A percentile compares a stretch with the other conserved stretches of the same genome.
These are phyloP conservation scores for Cutaneotrichosporon sp. DNA, from an alignment of 1,284 basidiomycete species.

Conservation along the genomic window DNA sequence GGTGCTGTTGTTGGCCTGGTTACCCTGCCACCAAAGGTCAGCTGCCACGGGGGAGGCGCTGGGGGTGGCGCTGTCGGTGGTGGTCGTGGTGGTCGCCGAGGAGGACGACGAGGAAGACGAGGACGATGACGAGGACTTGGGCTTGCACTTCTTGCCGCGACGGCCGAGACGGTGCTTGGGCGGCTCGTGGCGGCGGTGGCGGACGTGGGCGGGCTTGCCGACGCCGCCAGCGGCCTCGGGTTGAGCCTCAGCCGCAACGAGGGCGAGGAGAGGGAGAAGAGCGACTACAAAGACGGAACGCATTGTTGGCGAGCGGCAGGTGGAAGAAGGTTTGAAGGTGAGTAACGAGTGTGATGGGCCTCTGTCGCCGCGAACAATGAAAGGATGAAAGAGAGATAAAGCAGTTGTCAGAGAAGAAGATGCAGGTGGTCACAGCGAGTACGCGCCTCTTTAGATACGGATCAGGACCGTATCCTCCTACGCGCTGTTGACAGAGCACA, in stretches of 20 bases:
- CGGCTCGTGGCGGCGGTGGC: background rate
- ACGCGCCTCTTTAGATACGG: background rate
- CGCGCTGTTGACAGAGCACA: no score
- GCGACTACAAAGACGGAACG: background rate
- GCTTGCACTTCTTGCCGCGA: background rate
- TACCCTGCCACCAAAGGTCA: no score
- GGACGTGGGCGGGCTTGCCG: background rate
- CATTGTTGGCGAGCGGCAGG: background rate
- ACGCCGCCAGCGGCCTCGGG: background rate
- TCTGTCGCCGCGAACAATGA: no score
- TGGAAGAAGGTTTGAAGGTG: background rate
- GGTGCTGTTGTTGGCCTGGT: no score
- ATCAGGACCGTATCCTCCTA: no score
- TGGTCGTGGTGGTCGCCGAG: background rate
- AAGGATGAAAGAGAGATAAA: background rate
- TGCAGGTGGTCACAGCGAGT: no score
- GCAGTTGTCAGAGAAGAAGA: background rate
- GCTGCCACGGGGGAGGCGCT: no score
- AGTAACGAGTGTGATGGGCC: background rate
- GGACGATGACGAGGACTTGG: no score
- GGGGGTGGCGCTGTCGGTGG: constrained; percentile 3
- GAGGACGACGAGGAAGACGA: no score
- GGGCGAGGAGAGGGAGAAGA: background rate
- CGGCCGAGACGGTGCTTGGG: background rate
- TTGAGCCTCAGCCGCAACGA: background rate